A percentile compares a stretch with the other conserved stretches of the same genome.
phyloP scores from a whole-genome alignment of 768 basidiomycete species.

The Tricholoma terreum region DNA sequence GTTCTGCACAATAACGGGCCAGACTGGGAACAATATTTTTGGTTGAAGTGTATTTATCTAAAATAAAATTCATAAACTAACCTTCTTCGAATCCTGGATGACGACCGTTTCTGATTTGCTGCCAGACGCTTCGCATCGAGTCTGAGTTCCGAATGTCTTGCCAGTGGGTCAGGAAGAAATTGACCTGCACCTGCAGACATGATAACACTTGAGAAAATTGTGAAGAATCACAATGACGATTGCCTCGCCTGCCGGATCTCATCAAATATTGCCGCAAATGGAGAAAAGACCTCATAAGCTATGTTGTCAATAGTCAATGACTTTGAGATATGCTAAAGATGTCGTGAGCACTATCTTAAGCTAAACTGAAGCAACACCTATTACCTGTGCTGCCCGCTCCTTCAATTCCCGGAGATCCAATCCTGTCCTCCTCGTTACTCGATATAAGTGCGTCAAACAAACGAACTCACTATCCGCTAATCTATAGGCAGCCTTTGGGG shows the following conservation, averaged over 20 bases:
- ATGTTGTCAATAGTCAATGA: constrained; percentile 78
- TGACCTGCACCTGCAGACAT: constrained; percentile 61
- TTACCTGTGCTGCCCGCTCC: constrained; percentile 60
- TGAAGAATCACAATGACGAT: neutral
- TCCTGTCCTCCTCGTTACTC: constrained; percentile 36
- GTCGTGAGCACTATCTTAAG: neutral
- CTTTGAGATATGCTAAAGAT: constrained; percentile 64
- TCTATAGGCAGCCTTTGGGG: constrained; percentile 81
- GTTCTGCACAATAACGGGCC: constrained; percentile 63
- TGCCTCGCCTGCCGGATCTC: constrained; percentile 67
- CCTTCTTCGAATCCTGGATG: constrained; percentile 90
- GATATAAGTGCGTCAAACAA: neutral
- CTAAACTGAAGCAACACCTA: neutral
- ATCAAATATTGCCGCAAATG: constrained; percentile 79
- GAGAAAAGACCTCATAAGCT: constrained; percentile 82
- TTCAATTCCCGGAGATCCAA: constrained; percentile 72
- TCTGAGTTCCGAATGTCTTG: constrained; percentile 78
- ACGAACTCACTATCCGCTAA: constrained; percentile 70
- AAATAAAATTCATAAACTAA: constrained; percentile 19
- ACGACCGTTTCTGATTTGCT: constrained; percentile 77
- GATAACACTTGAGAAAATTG: constrained; percentile 37
- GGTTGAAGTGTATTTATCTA: neutral
- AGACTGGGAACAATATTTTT: constrained; percentile 42
- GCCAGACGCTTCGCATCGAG: constrained; percentile 80
- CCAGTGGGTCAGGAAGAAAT: constrained; percentile 82